A percentile compares a stretch with the other conserved stretches of the same genome.
Evolutionary conservation across 73 alveolate species (phyloP).

Genomic region (Paramecium sexaurelia): DNA sequence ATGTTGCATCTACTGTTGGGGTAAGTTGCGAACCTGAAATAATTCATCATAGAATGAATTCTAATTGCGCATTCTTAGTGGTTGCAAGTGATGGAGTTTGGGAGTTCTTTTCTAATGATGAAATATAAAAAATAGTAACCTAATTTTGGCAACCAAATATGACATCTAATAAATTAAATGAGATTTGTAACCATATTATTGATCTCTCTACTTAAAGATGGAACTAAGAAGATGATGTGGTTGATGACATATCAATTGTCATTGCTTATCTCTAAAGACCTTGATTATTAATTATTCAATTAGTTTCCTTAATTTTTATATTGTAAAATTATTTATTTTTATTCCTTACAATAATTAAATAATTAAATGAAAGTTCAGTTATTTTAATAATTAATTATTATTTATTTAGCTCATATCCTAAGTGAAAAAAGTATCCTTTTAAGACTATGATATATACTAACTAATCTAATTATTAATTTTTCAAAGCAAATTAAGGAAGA

Average conservation of each 20-base stretch:
- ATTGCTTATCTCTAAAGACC: slow-evolving; percentile 49
- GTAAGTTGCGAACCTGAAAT: slow-evolving; percentile 92
- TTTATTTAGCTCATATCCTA: too few relatives aligned
- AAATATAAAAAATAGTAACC: slow-evolving; percentile 76
- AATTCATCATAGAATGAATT: slow-evolving; percentile 67
- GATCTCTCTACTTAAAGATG: slow-evolving; percentile 81
- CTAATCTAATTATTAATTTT: too few relatives aligned
- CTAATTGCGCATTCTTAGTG: slow-evolving; percentile 80
- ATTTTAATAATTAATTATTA: too few relatives aligned
- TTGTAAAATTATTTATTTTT: too few relatives aligned
- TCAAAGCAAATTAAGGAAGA: too few relatives aligned
- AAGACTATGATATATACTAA: too few relatives aligned
- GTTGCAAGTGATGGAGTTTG: slow-evolving; percentile 97
- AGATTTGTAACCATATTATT: slow-evolving; percentile 68
- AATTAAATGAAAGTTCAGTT: too few relatives aligned
- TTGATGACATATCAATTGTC: slow-evolving; percentile 90
- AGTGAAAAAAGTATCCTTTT: too few relatives aligned
- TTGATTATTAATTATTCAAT: neutral
- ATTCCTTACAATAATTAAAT: too few relatives aligned
- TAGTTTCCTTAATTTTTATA: neutral
- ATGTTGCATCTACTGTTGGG: slow-evolving; percentile 89
- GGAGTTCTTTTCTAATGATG: slow-evolving; percentile 91
- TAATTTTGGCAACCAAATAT: slow-evolving; percentile 5
- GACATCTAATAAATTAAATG: slow-evolving; percentile 43
- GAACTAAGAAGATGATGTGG: slow-evolving; percentile 84